These are phyloP conservation scores for Elaeagnus macrophylla DNA, from an alignment of 306 rosid genomes.

Conservation along the genomic window DNA sequence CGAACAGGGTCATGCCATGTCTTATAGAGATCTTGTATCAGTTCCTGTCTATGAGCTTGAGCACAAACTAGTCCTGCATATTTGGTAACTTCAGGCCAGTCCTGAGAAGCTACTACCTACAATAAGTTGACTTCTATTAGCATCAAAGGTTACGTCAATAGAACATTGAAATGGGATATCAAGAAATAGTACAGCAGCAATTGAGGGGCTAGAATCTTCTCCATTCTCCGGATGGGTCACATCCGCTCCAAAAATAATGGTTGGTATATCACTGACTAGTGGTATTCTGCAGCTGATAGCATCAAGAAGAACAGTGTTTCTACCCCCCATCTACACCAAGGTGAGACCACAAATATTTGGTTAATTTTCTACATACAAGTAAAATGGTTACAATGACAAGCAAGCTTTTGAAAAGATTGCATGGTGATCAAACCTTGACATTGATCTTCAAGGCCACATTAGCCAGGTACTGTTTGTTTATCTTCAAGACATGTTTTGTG, in stretches of 20 bases:
- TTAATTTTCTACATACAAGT: no score
- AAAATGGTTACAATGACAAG: no score
- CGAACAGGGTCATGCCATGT: constrained; percentile 95
- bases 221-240: constrained; percentile 96
- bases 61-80: constrained; percentile 92
- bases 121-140: constrained; percentile 22
- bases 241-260: constrained; percentile 90
- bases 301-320: constrained; percentile 89
- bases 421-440: constrained; percentile 55
- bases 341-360: background rate
- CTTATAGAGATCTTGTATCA: constrained; percentile 81
- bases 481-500: constrained; percentile 83
- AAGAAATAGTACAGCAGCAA: constrained; percentile 61
- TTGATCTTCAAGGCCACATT: constrained; percentile 89
- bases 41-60: constrained; percentile 93
- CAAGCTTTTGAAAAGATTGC: no score
- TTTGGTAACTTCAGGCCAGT: constrained; percentile 96
- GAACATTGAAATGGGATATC: background rate
- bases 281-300: constrained; percentile 95
- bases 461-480: constrained; percentile 82
- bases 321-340: constrained; percentile 82
- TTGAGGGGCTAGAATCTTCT: constrained; percentile 88
- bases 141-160: constrained; percentile 8
- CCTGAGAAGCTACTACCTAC: constrained; percentile 95
- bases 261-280: constrained; percentile 82